These are phyloP conservation scores for Geranium brycei DNA, from an alignment of 345 rosid genomes.

Conservation along the genomic window DNA sequence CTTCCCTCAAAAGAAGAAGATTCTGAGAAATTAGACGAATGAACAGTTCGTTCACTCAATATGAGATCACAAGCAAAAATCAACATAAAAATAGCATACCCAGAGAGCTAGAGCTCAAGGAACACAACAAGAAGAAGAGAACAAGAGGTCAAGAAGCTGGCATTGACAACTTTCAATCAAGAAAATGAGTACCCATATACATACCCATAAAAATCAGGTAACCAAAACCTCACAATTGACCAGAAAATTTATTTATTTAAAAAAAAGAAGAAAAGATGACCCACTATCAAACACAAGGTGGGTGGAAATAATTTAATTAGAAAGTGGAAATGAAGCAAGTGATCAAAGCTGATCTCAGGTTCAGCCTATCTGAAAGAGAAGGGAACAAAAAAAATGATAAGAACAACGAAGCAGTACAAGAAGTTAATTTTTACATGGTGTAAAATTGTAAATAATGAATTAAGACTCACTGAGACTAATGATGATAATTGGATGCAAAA, in stretches of 20 bases:
- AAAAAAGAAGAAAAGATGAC: neutral
- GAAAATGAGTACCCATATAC: no score
- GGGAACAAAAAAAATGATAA: no score
- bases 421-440: neutral
- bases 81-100: neutral
- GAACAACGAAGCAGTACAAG: neutral
- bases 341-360: neutral
- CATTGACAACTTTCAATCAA: slow-evolving; percentile 1
- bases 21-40: slow-evolving; percentile 10
- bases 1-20: slow-evolving; percentile 5
- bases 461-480: no score
- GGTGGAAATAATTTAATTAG: neutral
- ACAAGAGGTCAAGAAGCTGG: slow-evolving; percentile 20
- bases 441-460: neutral
- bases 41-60: slow-evolving; percentile 6
- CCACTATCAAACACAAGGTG: neutral
- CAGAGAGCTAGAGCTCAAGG: neutral
- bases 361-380: neutral
- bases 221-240: neutral
- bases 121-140: slow-evolving; percentile 3
- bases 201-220: neutral
- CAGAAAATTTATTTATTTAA: no score
- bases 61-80: slow-evolving; percentile 2
- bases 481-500: neutral
- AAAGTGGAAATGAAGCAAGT: neutral